Conservation (phyloP, 805 yeast species). For the Sugiyamaella valdiviana region DNA sequence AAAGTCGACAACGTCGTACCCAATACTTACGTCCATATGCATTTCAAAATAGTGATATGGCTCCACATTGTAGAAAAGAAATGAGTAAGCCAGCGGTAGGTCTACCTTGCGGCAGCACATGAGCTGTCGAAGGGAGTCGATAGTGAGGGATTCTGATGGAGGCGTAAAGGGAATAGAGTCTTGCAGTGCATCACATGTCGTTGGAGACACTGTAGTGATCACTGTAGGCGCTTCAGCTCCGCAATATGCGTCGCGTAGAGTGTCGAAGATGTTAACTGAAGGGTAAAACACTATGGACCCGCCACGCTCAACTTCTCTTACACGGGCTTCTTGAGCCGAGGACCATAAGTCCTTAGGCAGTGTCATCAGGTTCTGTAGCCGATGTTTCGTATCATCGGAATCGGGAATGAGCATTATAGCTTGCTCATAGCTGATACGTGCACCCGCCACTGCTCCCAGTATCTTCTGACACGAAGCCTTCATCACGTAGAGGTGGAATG, state of each 20-base stretch:
- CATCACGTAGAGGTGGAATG: constrained; percentile 17
- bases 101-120: constrained; percentile 15
- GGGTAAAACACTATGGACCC: no score
- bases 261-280: no score
- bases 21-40: constrained; percentile 17
- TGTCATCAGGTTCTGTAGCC: constrained; percentile 3
- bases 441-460: constrained; percentile 10
- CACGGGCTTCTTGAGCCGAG: no score
- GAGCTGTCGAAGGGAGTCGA: constrained; percentile 16
- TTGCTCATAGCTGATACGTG: constrained; percentile 5
- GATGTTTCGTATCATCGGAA: constrained; percentile 12
- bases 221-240: no score
- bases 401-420: constrained; percentile 14
- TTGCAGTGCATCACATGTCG: no score
- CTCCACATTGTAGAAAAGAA: constrained; percentile 10
- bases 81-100: constrained; percentile 12
- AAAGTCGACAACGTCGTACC: constrained; percentile 21
- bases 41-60: constrained; percentile 6
- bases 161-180: no score
- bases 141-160: constrained; percentile 10
- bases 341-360: no score
- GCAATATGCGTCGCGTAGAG: no score
- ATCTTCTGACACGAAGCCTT: constrained; percentile 14
- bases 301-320: no score
- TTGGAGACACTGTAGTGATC: no score